Conservation (phyloP, 345 rosid genomes). For the Jatropha curcas region DNA sequence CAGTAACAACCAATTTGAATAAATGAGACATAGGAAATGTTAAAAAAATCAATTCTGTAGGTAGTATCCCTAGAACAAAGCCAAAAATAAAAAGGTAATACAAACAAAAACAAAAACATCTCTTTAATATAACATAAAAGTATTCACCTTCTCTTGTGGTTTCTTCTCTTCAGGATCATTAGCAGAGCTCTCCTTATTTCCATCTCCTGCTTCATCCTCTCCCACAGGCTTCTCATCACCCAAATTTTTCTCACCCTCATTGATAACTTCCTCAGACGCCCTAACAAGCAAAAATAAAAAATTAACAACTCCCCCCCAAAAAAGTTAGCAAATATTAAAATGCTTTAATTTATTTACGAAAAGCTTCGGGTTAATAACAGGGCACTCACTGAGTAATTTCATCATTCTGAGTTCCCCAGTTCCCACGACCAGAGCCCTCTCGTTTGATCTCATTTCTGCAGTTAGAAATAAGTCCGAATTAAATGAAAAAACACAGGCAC, state of each 20-base stretch:
- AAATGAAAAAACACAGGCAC: background rate
- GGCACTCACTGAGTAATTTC: constrained; percentile 27
- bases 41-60: background rate
- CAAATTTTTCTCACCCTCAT: constrained; percentile 19
- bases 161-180: constrained; percentile 23
- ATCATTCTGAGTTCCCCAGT: constrained; percentile 32
- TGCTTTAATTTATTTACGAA: background rate
- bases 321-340: background rate
- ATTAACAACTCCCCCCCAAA: background rate
- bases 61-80: background rate
- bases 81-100: background rate
- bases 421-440: constrained; percentile 29
- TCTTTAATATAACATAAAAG: background rate
- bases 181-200: constrained; percentile 18
- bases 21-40: background rate
- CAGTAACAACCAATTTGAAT: background rate
- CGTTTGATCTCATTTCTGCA: constrained; percentile 29
- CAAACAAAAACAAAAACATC: background rate
- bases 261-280: constrained; percentile 25
- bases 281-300: background rate
- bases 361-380: background rate
- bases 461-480: background rate
- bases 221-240: constrained; percentile 23
- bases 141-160: constrained; percentile 23
- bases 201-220: constrained; percentile 15